Evolutionary conservation across 345 rosid genomes (phyloP), one percentile per base, ranked within the genome.

Genomic region (Dovyalis caffra): DNA sequence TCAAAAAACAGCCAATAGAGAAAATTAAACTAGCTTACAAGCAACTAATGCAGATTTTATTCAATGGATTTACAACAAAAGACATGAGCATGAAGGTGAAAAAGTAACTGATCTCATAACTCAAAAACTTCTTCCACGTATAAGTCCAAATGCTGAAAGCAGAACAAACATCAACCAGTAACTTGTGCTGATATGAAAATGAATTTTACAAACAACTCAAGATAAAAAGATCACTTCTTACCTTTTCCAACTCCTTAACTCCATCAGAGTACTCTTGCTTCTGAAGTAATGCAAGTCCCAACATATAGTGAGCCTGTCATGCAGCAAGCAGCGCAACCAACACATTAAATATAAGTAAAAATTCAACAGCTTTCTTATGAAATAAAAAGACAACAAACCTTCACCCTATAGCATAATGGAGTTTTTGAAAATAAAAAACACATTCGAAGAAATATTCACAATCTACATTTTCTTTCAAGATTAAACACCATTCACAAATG

Each of bases 291-390:
- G 97, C 89, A 69, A 86, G 94, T 76, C 99, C 99, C 74, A 92
- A 76, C 95, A 90, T 88, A 83, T 92, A 91, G 77, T 90, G 93
- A 56, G 86, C 97, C 99, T 95, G 83, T 70, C 73, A 84, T 34
- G 77, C 26, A 43, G 65, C 18, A 78, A 67, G 78, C 37, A 31
- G 21, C 60, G 26, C 28, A 51, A 74, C 74, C 14, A 31, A n/a
- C 16, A 43, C 9, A 21, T 64, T 53, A 74, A 16, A 43, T 43
- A 14, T 16, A 43, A 43, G 47, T 11, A 43, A 14, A 43, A 43
- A 43, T 11, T 3, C 15, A 43, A 43, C 18, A 3, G 20, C 49
- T 43, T 43, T 43, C 49, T 43, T 43, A 16, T 43, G 3, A 43
- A 43, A 11, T 43, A 16, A 43, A 43, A 14, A 14, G 49, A 43